Evolutionary conservation across 495 filamentous ascomycete species (phyloP).

Genomic region (Cladorrhinum samala): DNA sequence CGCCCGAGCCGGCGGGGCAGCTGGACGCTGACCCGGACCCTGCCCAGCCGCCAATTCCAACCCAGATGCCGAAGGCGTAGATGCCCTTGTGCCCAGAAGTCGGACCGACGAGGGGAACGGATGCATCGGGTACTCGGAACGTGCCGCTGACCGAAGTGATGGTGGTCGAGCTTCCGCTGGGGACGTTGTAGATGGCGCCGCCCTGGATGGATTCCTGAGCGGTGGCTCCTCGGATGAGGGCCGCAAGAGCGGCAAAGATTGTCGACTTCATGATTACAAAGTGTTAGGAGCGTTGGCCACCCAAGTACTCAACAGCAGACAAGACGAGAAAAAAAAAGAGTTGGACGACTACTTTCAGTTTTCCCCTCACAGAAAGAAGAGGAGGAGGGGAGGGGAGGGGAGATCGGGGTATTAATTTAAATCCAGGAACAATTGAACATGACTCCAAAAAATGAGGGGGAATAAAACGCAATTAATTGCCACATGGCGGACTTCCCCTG

Average conservation of each 20-base stretch:
- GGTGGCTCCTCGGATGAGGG: neutral
- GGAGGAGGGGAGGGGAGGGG: too few relatives aligned
- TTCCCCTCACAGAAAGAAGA: neutral
- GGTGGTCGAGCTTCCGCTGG: neutral
- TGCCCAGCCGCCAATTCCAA: neutral
- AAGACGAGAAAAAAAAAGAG: too few relatives aligned
- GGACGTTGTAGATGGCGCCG: neutral
- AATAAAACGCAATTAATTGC: neutral
- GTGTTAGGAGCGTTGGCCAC: too few relatives aligned
- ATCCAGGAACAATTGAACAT: neutral
- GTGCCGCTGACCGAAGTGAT: neutral
- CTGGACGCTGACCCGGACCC: neutral
- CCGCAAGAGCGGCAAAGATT: neutral
- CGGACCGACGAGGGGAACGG: neutral
- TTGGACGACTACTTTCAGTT: too few relatives aligned
- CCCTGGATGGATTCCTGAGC: neutral
- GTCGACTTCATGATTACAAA: neutral
- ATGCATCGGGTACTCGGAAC: neutral
- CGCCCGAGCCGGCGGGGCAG: neutral
- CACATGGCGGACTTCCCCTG: neutral
- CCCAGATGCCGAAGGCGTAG: conserved; percentile 1
- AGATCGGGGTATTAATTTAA: neutral
- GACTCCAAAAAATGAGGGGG: neutral
- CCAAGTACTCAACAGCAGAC: too few relatives aligned
- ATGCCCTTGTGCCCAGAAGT: neutral